Conservation (phyloP, 1,284 basidiomycete genomes). For the Microbotryomycetes sp. region DNA sequence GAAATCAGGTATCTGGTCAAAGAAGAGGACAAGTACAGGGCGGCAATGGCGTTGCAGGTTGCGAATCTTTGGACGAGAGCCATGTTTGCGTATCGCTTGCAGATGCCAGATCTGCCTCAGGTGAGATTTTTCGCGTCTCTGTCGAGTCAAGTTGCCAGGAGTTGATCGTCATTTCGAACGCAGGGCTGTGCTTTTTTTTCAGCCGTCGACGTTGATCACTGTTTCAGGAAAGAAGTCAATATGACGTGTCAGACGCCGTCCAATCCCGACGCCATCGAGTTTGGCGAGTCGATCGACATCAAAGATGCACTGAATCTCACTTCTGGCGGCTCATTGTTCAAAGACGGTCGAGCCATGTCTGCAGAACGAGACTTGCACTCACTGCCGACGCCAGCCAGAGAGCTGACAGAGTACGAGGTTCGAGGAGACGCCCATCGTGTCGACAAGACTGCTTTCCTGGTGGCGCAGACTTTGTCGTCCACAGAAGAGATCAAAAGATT, state of each 20-base stretch:
- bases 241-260: conserved; percentile 94
- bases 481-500: neutral
- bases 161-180: no score
- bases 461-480: conserved; percentile 53
- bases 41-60: conserved; percentile 87
- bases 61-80: conserved; percentile 94
- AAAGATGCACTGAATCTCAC: conserved; percentile 16
- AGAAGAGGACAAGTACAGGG: conserved; percentile 80
- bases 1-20: conserved; percentile 88
- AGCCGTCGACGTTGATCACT: conserved; percentile 85
- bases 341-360: conserved; percentile 53
- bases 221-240: conserved; percentile 91
- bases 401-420: conserved; percentile 45
- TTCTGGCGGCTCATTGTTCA: conserved; percentile 52
- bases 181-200: conserved; percentile 76
- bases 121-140: conserved; percentile 41
- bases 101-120: conserved; percentile 92
- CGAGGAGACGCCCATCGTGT: conserved; percentile 60
- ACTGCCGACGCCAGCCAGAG: conserved; percentile 8
- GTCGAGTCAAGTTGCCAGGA: no score
- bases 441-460: conserved; percentile 54
- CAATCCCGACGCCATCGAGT: conserved; percentile 69
- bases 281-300: conserved; percentile 81
- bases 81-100: conserved; percentile 83
- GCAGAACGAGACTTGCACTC: conserved; percentile 29